Conservation (phyloP, 2,329 filamentous ascomycete species). For the Rutstroemia sp. region DNA sequence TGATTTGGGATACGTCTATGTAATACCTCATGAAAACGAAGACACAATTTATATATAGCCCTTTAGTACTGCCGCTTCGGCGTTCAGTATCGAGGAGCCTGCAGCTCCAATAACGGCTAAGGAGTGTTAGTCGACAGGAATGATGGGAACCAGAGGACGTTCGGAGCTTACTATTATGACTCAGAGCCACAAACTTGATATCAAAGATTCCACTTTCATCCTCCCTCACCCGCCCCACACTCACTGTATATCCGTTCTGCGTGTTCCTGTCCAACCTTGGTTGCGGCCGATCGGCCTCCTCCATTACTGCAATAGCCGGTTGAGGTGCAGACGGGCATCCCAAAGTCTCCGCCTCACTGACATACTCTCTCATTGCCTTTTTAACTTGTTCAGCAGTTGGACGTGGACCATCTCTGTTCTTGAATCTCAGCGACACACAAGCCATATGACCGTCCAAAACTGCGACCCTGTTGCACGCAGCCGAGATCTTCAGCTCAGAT, state of each 20-base stretch:
- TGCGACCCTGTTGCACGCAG: constrained; percentile 88
- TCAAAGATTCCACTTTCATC: constrained; percentile 88
- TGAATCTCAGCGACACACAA: constrained; percentile 84
- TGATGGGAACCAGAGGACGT: too few relatives aligned
- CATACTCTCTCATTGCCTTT: constrained; percentile 71
- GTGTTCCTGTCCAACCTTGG: constrained; percentile 84
- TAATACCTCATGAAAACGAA: background rate
- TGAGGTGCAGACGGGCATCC: constrained; percentile 82
- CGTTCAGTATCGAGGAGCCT: constrained; percentile 92
- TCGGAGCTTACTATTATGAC: constrained; percentile 56
- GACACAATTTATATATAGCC: constrained; percentile 57
- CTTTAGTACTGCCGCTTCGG: constrained; percentile 85
- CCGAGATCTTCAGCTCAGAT: constrained; percentile 65
- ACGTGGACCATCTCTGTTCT: constrained; percentile 52
- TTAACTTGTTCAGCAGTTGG: constrained; percentile 72
- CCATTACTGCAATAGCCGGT: constrained; percentile 78
- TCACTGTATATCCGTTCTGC: constrained; percentile 80
- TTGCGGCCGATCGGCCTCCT: constrained; percentile 85
- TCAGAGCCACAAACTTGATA: constrained; percentile 88
- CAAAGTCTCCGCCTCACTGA: constrained; percentile 71
- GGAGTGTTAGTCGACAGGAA: too few relatives aligned
- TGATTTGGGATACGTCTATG: background rate
- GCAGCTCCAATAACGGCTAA: constrained; percentile 85
- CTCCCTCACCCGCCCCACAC: constrained; percentile 72
- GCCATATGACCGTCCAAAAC: constrained; percentile 93